Evolutionary conservation across 306 rosid genomes (phyloP).

Genomic region (Pyrus pyrifolia): DNA sequence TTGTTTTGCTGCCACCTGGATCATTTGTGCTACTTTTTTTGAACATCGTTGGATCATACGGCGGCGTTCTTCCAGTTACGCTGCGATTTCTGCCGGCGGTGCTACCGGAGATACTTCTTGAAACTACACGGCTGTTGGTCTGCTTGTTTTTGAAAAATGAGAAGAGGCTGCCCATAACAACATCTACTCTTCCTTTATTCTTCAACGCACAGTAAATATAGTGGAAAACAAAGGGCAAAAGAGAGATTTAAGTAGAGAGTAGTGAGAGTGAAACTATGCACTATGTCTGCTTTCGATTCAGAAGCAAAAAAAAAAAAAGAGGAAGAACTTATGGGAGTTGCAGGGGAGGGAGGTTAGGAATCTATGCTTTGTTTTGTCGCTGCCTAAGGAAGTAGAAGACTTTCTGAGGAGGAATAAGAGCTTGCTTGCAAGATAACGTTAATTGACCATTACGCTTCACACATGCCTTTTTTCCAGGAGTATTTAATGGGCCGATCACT

Average conservation of each 20-base stretch:
- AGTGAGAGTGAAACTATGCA: background rate
- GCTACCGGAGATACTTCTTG: background rate
- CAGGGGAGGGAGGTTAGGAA: background rate
- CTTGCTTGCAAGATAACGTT: background rate
- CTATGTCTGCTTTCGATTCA: background rate
- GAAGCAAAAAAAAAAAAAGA: too few relatives aligned
- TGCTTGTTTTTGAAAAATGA: slow-evolving; percentile 9
- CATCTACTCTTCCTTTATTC: background rate
- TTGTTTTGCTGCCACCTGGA: background rate
- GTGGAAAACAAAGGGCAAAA: background rate
- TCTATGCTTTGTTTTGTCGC: background rate
- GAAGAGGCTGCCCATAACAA: slow-evolving; percentile 41
- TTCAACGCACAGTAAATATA: background rate
- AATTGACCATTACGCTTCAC: background rate
- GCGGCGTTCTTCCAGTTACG: background rate
- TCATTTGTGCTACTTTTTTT: background rate
- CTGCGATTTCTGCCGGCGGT: background rate
- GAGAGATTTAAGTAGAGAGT: background rate
- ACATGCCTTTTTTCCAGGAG: background rate
- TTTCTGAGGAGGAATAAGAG: background rate
- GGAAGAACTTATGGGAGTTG: background rate
- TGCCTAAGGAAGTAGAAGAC: background rate
- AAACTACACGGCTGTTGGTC: background rate
- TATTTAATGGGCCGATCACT: background rate
- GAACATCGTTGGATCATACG: background rate